Base-by-base conservation (phyloP, 2,329 filamentous ascomycete genomes). In the Penicillium sp. region DNA sequence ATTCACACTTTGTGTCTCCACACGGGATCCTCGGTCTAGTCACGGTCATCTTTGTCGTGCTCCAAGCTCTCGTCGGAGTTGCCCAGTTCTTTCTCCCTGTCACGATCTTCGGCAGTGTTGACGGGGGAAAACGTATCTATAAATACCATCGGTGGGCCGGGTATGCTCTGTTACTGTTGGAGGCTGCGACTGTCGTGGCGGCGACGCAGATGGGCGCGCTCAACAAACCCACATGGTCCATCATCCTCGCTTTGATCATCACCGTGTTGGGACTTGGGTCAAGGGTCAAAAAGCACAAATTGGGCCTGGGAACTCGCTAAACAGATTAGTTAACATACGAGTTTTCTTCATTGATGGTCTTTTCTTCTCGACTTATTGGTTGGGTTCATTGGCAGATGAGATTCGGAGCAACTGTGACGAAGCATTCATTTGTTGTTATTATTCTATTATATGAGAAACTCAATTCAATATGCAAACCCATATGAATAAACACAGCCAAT, bases 141-240 rank as follows among this genome's bases (percentile, higher is more conserved):
- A 97, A 96, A 74, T 96, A 92, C 65, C 94, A 97, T 71, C 84
- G 93, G 24, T 75, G 82, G 47, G 81, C 80, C 18, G 94, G 93
- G 2, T 97, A 99, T 68, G 59, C 84, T 7, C 76, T 92, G 52
- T 74, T 93, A 47, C 66, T 87, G 44, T 64, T 95, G 62, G 79
- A 93, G 55, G 74, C 96, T 55, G 84, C 83, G 8, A 94, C 92
- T 0, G 81, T 96, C 32, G 77, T 82, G 42, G 86, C 87, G 20
- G 90, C 92, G 1, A 90, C 86, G 3, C 80, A 86, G 74, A 97
- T 93, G 1, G 79, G 81, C 56, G 81, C 80, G 20, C 81, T 88
- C 1, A 78, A 85, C 56, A 85, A 97, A 54, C 85, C 87, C 71
- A 76, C 90, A 26, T 96, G 91, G 91, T 84, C 85, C 1, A 80